Evolutionary conservation across 2,329 filamentous ascomycete species (phyloP), one percentile per base, ranked within the genome.

Genomic region (Fusarium tricinctum): DNA sequence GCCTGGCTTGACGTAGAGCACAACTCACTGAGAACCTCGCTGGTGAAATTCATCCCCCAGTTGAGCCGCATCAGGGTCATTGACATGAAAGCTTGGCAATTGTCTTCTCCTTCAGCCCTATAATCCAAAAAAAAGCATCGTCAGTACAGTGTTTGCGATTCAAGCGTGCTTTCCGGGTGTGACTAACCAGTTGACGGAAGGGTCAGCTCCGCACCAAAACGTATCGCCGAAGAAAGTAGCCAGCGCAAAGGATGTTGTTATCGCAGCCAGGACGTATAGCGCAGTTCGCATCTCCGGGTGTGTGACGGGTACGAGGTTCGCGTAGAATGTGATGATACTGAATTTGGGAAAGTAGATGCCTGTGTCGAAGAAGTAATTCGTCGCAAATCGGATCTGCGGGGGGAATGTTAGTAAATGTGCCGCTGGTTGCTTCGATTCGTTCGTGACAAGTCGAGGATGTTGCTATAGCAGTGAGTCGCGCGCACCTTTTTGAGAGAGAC

Each of bases 331-430:
- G 5, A 60, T 44, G 4, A 60, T 60, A 12, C 58, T 60, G 14
- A 60, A 60, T 13, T 60, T 60, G 0, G 58, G 58, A 22, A 60
- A 60, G 32, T 60, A 60, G 3, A 60, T 60, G 14, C 58, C 58
- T 5, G 56, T 59, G 3, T 60, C 58, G 20, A 60, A 60, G 6
- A 60, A 60, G 2, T 60, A 58, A 13, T 60, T 60, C 2, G 58
- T 60, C 1, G 54, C 55, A 3, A 60, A 60, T 3, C 58, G 44
- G 4, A 59, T 44, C 58, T 60, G 9, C 7, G 8, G 8, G 4
- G 0, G 10, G 2, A 3, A 10, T 8, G 28, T n/a, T 1, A 53
- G 30, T 22, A 19, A 19, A 12, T 17, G 2, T 14, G 6, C 3
- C 9, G 4, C 15, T n/a, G 8, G 17, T 9, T 17, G 15, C 7